Percentiles rank a stretch among this genome's conserved stretches.
phyloP scores from a whole-genome alignment of 805 yeast species.

The Hagleromyces aurorensis region DNA sequence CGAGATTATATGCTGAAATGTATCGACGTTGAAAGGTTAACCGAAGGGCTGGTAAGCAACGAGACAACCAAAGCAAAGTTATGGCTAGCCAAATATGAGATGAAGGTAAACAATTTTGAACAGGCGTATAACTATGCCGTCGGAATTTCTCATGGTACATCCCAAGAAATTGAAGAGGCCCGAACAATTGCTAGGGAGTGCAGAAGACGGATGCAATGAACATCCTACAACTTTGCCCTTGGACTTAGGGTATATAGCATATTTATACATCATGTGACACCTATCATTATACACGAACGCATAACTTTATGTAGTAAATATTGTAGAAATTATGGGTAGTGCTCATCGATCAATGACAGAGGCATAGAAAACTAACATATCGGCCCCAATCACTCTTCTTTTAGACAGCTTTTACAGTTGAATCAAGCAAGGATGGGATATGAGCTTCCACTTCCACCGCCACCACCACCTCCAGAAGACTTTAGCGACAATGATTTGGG shows the following conservation, averaged over 20 bases:
- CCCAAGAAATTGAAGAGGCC: slow-evolving; percentile 85
- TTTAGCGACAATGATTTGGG: slow-evolving; percentile 1
- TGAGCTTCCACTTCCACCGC: slow-evolving; percentile 7
- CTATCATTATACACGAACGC: too few species aligned
- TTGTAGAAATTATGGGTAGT: too few species aligned
- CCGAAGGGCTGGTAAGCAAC: slow-evolving; percentile 55
- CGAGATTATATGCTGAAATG: slow-evolving; percentile 49
- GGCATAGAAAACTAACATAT: too few species aligned
- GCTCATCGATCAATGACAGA: too few species aligned
- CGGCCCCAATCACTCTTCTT: too few species aligned
- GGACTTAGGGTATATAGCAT: too few species aligned
- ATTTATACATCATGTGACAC: too few species aligned
- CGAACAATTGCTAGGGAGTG: slow-evolving; percentile 76
- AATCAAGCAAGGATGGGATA: slow-evolving; percentile 1
- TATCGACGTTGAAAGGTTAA: slow-evolving; percentile 51
- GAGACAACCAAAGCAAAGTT: slow-evolving; percentile 73
- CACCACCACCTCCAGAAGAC: slow-evolving; percentile 18
- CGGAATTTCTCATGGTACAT: slow-evolving; percentile 63
- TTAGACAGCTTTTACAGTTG: too few species aligned
- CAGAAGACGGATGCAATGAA: slow-evolving; percentile 34
- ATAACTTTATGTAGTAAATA: too few species aligned
- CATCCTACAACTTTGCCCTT: too few species aligned
- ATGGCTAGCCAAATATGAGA: slow-evolving; percentile 75
- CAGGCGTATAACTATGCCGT: slow-evolving; percentile 68
- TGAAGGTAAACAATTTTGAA: slow-evolving; percentile 48